Evolutionary conservation across 1,139 yeast genomes (phyloP), one percentile per base, ranked within the genome.

Genomic region (Zhuliangozyma blackwelliae): DNA sequence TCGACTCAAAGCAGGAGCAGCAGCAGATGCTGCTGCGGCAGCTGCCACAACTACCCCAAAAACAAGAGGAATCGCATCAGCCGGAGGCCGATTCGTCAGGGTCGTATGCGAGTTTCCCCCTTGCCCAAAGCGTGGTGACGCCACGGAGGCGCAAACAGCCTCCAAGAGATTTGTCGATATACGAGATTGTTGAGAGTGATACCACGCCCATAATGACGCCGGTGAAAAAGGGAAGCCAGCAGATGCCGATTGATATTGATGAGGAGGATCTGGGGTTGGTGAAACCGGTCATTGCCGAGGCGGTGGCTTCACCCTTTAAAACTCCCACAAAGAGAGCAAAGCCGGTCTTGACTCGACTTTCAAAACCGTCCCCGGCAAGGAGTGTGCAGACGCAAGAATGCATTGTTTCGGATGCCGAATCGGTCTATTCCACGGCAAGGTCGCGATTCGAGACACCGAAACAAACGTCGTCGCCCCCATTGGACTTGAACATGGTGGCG

Each of bases 401-500:
- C 7, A 23, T 39, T 1, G 28, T 35, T 6, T 32, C 48, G 5
- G 44, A 36, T 28, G 39, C 30, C 7, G 48, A 45, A 12, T 45
- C 54, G 1, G 37, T 43, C 1, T 55, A 52, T 41, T 57, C 60
- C 11, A 52, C 61, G 2, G 59, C 61, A 3, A 43, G 35, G 31
- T 37, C 45, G 3, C 33, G 33, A 11, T 39, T 39, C 20, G 33
- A 13, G 6, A 29, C 35, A 20, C 23, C 32, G 19, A 25, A 28
- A 26, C 29, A 25, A 16, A 10, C 39, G 25, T 25, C 35, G 2
- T 28, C 29, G 20, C 22, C 30, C 19, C 33, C 28, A 5, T 26
- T 27, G 19, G 21, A 21, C 2, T 12, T n/a, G 25, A 25, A 25
- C 5, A 8, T n/a, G 13, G 10, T 12, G 7, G 13, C 8, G 20